A percentile compares a stretch with the other conserved stretches of the same genome.
Conservation (phyloP, 805 yeast genomes). For the Ogataea henricii region DNA sequence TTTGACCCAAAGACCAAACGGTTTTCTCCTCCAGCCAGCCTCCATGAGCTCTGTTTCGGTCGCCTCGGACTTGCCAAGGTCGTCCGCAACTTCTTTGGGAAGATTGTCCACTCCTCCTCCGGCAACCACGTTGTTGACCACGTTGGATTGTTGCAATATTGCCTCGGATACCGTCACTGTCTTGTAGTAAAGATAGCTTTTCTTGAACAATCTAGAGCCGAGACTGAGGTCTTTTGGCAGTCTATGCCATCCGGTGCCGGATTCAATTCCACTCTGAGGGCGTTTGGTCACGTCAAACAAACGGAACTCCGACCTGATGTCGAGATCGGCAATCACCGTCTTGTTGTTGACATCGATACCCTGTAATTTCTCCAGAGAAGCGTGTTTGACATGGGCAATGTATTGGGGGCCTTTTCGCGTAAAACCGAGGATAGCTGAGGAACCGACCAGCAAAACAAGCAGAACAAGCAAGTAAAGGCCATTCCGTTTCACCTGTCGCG, state of each 20-base stretch:
- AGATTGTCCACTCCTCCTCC: constrained; percentile 1
- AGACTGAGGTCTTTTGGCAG: constrained; percentile 27
- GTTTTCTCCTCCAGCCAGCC: constrained; percentile 48
- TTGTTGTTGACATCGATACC: constrained; percentile 1
- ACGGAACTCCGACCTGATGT: constrained; percentile 14
- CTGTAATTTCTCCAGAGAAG: not conserved
- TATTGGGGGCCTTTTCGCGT: not conserved
- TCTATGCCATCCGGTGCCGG: constrained; percentile 18
- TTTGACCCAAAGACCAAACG: constrained; percentile 62
- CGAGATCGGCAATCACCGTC: constrained; percentile 22
- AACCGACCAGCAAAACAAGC: constrained; percentile 1
- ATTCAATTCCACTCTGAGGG: not conserved
- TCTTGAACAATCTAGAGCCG: constrained; percentile 13
- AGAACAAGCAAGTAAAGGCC: constrained; percentile 1
- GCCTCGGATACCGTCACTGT: constrained; percentile 11
- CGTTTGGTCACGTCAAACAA: constrained; percentile 8
- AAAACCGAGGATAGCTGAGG: not conserved
- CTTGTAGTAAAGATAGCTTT: constrained; percentile 18
- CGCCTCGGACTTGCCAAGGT: constrained; percentile 5
- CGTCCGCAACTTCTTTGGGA: constrained; percentile 12
- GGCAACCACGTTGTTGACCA: constrained; percentile 15
- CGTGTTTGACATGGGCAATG: constrained; percentile 3
- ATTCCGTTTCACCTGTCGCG: constrained; percentile 16
- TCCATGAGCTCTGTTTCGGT: constrained; percentile 1
- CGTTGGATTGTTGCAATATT: constrained; percentile 13